These are phyloP conservation scores for Aspergillus ellipticus DNA, from an alignment of 495 filamentous ascomycete species.

Conservation along the genomic window DNA sequence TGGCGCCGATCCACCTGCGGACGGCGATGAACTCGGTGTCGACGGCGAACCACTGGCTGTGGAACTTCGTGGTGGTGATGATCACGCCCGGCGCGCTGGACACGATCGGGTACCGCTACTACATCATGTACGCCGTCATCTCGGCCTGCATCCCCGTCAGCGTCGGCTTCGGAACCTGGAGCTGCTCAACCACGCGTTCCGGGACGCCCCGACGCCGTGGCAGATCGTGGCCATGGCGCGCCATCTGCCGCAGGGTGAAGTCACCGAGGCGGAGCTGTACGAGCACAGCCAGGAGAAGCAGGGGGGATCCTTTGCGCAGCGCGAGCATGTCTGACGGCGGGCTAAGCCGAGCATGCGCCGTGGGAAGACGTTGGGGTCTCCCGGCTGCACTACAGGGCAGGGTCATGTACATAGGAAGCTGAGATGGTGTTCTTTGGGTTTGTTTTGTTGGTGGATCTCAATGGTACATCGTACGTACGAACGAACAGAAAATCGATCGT, in stretches of 20 bases:
- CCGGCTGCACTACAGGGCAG: no score
- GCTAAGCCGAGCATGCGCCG: no score
- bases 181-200: slow-evolving; percentile 64
- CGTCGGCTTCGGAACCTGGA: slow-evolving; percentile 64
- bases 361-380: no score
- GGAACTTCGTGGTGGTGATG: slow-evolving; percentile 55
- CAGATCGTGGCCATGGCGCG: slow-evolving; percentile 32
- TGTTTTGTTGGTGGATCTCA: no score
- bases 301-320: not conserved
- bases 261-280: not conserved
- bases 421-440: no score
- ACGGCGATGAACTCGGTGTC: slow-evolving; percentile 47
- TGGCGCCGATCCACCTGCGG: slow-evolving; percentile 51
- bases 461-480: no score
- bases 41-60: slow-evolving; percentile 43
- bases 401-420: no score
- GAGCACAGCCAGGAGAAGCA: not conserved
- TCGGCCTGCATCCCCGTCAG: slow-evolving; percentile 34
- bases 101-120: slow-evolving; percentile 21
- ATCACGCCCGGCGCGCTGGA: slow-evolving; percentile 43
- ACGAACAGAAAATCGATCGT: no score
- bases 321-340: not conserved
- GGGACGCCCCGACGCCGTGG: slow-evolving; percentile 41
- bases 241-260: slow-evolving; percentile 26
- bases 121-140: slow-evolving; percentile 39